These are phyloP conservation scores for Diatrype stigma DNA, from an alignment of 2,329 filamentous ascomycete genomes.

Conservation along the genomic window DNA sequence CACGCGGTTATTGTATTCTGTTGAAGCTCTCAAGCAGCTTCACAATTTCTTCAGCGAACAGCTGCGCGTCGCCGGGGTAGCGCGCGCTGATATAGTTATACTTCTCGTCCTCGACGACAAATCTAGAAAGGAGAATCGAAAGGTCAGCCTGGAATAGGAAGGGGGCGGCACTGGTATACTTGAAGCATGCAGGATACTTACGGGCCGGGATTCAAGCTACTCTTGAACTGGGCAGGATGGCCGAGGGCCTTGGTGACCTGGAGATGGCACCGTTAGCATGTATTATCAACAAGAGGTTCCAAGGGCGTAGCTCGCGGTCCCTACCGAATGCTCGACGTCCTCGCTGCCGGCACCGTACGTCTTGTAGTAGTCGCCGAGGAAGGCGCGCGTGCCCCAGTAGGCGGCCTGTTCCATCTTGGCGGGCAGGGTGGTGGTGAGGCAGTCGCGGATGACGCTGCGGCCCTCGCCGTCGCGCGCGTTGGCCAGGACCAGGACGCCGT, in stretches of 20 bases:
- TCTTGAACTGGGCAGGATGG: constrained; percentile 41
- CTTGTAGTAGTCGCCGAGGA: constrained; percentile 54
- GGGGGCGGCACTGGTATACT: neutral
- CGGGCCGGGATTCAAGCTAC: constrained; percentile 37
- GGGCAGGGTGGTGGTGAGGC: constrained; percentile 45
- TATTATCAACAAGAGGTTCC: neutral
- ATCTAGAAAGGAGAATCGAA: constrained; percentile 26
- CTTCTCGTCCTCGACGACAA: constrained; percentile 43
- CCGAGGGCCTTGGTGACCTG: constrained; percentile 41
- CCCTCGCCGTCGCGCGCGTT: constrained; percentile 36
- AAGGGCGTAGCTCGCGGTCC: constrained; percentile 9
- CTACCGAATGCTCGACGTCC: constrained; percentile 42
- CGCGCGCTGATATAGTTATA: constrained; percentile 47
- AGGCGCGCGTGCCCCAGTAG: constrained; percentile 44
- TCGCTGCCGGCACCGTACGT: constrained; percentile 49
- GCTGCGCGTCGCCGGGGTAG: constrained; percentile 39
- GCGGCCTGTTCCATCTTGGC: constrained; percentile 44
- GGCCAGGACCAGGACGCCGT: constrained; percentile 48
- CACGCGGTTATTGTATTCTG: constrained; percentile 15
- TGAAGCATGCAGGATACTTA: constrained; percentile 34
- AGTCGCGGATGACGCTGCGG: constrained; percentile 43
- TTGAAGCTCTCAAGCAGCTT: constrained; percentile 34
- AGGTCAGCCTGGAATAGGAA: neutral
- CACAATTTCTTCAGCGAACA: constrained; percentile 38
- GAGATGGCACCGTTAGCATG: constrained; percentile 1